These are phyloP conservation scores for Kluyveromyces marxianus DNA, from an alignment of 1,139 yeast species.

Conservation along the genomic window DNA sequence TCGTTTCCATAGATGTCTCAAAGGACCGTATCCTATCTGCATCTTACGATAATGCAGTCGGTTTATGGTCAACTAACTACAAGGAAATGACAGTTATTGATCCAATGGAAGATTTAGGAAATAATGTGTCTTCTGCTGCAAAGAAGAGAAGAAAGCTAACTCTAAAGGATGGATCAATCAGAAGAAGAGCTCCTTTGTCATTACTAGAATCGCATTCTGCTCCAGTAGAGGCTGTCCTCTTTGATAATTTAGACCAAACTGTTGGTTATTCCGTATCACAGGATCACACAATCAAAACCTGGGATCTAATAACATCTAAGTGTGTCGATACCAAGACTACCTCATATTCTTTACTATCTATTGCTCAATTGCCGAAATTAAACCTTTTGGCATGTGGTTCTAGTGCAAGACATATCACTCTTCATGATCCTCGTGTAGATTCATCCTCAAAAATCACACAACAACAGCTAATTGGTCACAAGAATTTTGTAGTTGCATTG, in stretches of 20 bases:
- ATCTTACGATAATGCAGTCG: constrained; percentile 73
- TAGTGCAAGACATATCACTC: constrained; percentile 87
- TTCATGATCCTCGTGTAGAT: constrained; percentile 78
- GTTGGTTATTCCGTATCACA: constrained; percentile 93
- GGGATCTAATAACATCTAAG: constrained; percentile 85
- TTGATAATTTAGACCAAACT: constrained; percentile 62
- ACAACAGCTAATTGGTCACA: constrained; percentile 78
- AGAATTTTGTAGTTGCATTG: constrained; percentile 79
- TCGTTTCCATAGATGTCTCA: constrained; percentile 65
- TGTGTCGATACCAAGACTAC: constrained; percentile 85
- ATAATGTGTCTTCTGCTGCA: constrained; percentile 59
- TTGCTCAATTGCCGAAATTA: constrained; percentile 56
- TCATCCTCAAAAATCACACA: constrained; percentile 47
- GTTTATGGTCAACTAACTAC: constrained; percentile 81
- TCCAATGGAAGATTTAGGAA: constrained; percentile 45
- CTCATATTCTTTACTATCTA: constrained; percentile 75
- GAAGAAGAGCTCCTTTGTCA: constrained; percentile 75
- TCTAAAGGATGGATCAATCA: constrained; percentile 63
- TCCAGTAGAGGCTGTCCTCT: constrained; percentile 79
- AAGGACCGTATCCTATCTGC: constrained; percentile 65
- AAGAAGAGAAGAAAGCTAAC: constrained; percentile 83
- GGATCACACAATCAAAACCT: constrained; percentile 89
- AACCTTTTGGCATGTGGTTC: constrained; percentile 85
- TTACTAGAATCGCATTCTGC: constrained; percentile 73
- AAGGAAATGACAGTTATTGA: constrained; percentile 77